phyloP scores from a whole-genome alignment of 495 filamentous ascomycete species.

The Annulohypoxylon stygium region DNA sequence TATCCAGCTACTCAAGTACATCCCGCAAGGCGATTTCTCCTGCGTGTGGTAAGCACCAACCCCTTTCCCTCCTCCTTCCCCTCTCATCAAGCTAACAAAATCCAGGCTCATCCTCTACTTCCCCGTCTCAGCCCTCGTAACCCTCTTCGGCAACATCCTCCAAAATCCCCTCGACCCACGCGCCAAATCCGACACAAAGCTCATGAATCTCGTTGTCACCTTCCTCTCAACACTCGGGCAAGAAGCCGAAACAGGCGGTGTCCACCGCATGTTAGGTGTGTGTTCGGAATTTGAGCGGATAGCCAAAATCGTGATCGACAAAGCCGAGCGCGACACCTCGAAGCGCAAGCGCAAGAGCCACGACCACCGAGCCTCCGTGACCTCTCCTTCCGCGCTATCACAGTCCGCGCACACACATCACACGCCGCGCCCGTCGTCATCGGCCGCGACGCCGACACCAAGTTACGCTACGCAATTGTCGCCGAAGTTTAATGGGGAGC shows the following conservation, averaged over 20 bases:
- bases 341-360: conserved; percentile 84
- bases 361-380: conserved; percentile 49
- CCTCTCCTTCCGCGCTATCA: conserved; percentile 27
- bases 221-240: conserved; percentile 80
- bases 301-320: conserved; percentile 90
- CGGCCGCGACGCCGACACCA: conserved; percentile 50
- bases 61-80: neutral
- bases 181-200: conserved; percentile 85
- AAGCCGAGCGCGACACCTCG: conserved; percentile 83
- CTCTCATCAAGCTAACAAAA: conserved; percentile 39
- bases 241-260: conserved; percentile 84
- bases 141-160: conserved; percentile 95
- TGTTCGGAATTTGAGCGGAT: conserved; percentile 97
- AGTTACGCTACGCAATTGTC: conserved; percentile 55
- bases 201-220: conserved; percentile 93
- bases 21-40: conserved; percentile 92
- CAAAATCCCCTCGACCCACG: conserved; percentile 94
- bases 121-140: conserved; percentile 94
- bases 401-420: conserved; percentile 13
- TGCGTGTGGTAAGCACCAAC: conserved; percentile 87
- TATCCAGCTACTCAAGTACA: conserved; percentile 94
- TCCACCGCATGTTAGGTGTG: conserved; percentile 91
- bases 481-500: conserved; percentile 56
- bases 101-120: conserved; percentile 94
- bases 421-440: conserved; percentile 41